Percentiles rank a stretch among this genome's conserved stretches.
Conservation (phyloP, 2,329 filamentous ascomycete species). For the Dactylonectria macrodidyma region DNA sequence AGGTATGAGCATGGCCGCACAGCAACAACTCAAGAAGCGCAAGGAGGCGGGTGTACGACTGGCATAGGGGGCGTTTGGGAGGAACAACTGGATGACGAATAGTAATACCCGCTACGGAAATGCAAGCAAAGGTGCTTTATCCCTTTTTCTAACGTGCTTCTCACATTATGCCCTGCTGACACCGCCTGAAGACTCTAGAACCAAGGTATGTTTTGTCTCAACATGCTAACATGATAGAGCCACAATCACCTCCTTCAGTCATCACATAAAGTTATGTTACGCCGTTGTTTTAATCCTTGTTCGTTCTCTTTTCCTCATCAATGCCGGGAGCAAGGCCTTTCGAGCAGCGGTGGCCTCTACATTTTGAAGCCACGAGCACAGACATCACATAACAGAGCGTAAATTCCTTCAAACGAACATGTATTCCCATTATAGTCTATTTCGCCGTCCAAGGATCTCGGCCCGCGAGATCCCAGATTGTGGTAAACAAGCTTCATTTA, state of each 20-base stretch:
- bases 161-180: conserved; percentile 49
- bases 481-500: neutral
- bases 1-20: conserved; percentile 74
- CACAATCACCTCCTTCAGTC: neutral
- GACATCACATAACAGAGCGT: neutral
- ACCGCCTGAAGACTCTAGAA: conserved; percentile 40
- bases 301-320: neutral
- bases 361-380: neutral
- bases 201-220: conserved; percentile 43
- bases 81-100: conserved; percentile 40
- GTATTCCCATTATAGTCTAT: neutral
- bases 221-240: conserved; percentile 36
- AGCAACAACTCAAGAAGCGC: conserved; percentile 76
- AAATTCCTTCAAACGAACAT: neutral
- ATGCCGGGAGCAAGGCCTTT: neutral
- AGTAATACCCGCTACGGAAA: conserved; percentile 47
- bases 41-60: conserved; percentile 76
- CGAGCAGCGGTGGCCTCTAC: neutral
- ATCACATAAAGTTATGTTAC: conserved; percentile 10
- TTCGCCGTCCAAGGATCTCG: neutral
- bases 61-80: conserved; percentile 54
- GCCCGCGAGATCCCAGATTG: neutral
- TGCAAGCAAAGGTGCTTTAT: conserved; percentile 51
- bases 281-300: neutral
- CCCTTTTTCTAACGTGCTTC: conserved; percentile 45